Evolutionary conservation across 2,329 filamentous ascomycete species (phyloP).

Genomic region (Trichophyton simii): DNA sequence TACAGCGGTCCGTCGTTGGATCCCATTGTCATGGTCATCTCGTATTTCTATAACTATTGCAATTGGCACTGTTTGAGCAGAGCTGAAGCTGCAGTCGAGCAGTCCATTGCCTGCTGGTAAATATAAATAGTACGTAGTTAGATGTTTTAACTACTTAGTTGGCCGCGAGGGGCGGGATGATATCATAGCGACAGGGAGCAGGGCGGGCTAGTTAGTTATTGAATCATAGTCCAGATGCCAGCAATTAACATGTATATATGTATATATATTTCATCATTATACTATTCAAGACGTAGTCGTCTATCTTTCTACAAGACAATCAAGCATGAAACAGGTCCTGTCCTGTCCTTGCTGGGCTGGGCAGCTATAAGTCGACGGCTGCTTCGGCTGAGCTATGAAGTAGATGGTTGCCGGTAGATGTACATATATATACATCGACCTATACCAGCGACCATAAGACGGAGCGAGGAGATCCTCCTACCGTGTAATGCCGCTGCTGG

Average conservation of each 20-base stretch:
- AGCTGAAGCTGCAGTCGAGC: not conserved
- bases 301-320: not conserved
- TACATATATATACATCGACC: too few relatives aligned
- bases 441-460: too few relatives aligned
- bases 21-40: not conserved
- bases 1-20: conserved; percentile 50
- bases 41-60: not conserved
- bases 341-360: too few relatives aligned
- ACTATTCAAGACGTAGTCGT: not conserved
- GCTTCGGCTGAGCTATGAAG: too few relatives aligned
- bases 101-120: too few relatives aligned
- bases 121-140: not conserved
- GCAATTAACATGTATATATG: not conserved
- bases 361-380: too few relatives aligned
- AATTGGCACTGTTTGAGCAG: not conserved
- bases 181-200: not conserved
- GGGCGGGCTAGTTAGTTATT: not conserved
- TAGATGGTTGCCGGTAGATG: too few relatives aligned
- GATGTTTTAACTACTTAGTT: too few relatives aligned
- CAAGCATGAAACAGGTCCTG: not conserved
- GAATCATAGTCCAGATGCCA: not conserved
- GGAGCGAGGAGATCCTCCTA: too few relatives aligned
- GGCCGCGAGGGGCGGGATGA: not conserved
- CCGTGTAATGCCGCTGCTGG: too few relatives aligned
- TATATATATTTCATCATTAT: not conserved